Conservation (phyloP, 208 protist genomes). For the Trypanosoma conorhini region DNA sequence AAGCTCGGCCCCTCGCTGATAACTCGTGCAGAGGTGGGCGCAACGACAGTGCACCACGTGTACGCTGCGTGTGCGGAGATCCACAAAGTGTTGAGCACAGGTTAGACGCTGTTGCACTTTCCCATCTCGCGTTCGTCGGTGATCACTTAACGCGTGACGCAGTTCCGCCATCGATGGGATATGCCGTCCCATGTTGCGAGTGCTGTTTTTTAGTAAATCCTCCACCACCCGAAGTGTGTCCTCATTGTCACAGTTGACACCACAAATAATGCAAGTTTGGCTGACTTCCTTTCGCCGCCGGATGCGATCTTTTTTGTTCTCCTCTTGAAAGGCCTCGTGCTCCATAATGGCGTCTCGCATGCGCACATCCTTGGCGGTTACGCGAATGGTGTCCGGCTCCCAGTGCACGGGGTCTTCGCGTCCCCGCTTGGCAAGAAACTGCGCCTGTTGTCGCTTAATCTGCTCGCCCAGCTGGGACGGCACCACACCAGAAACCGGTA, state of each 20-base stretch:
- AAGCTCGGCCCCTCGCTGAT: slow-evolving; percentile 68
- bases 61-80: slow-evolving; percentile 42
- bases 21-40: slow-evolving; percentile 76
- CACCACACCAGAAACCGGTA: slow-evolving; percentile 42
- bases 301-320: slow-evolving; percentile 69
- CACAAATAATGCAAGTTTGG: slow-evolving; percentile 70
- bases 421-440: slow-evolving; percentile 31
- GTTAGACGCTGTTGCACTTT: slow-evolving; percentile 38
- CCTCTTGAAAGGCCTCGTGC: slow-evolving; percentile 59
- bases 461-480: slow-evolving; percentile 43
- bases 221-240: slow-evolving; percentile 49
- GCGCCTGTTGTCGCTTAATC: slow-evolving; percentile 39
- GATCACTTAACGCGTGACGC: slow-evolving; percentile 54
- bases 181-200: slow-evolving; percentile 54
- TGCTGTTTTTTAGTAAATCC: slow-evolving; percentile 52
- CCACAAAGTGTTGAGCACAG: slow-evolving; percentile 67
- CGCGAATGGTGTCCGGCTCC: slow-evolving; percentile 43
- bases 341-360: slow-evolving; percentile 57
- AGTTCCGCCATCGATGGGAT: slow-evolving; percentile 59
- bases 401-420: slow-evolving; percentile 14
- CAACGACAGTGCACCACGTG: slow-evolving; percentile 85
- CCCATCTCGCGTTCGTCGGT: slow-evolving; percentile 25
- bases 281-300: slow-evolving; percentile 53
- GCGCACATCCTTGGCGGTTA: slow-evolving; percentile 46
- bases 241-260: slow-evolving; percentile 58